Evolutionary conservation across 768 basidiomycete genomes (phyloP).

Genomic region (Termitomyces sp.): DNA sequence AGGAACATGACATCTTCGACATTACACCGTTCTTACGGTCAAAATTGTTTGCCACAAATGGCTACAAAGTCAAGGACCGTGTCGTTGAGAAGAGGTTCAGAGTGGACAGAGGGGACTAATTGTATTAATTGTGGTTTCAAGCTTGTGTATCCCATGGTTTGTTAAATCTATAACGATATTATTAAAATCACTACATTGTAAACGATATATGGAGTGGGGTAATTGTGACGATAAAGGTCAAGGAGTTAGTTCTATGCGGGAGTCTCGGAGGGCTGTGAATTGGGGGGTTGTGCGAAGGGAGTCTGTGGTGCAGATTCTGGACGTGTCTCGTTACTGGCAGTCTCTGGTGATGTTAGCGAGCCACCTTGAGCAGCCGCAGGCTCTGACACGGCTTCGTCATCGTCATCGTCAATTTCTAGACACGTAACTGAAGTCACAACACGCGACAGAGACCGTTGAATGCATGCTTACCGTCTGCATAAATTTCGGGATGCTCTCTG

Average conservation of each 20-base stretch:
- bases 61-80: slow-evolving; percentile 71
- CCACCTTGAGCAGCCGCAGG: slow-evolving; percentile 14
- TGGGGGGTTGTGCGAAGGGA: not conserved
- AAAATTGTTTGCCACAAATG: slow-evolving; percentile 83
- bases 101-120: slow-evolving; percentile 40
- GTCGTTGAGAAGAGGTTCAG: slow-evolving; percentile 77
- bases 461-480: slow-evolving; percentile 76
- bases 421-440: not conserved
- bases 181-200: slow-evolving; percentile 4
- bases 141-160: slow-evolving; percentile 9
- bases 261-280: not conserved
- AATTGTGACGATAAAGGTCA: not conserved
- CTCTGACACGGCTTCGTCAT: slow-evolving; percentile 30
- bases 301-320: slow-evolving; percentile 5
- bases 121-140: slow-evolving; percentile 22
- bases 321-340: not conserved
- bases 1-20: slow-evolving; percentile 96
- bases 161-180: slow-evolving; percentile 16
- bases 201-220: slow-evolving; percentile 11
- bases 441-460: slow-evolving; percentile 11
- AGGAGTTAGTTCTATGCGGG: not conserved
- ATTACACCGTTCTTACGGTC: slow-evolving; percentile 82
- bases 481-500: slow-evolving; percentile 92
- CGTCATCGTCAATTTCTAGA: slow-evolving; percentile 69
- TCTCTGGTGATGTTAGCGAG: not conserved